Base-by-base conservation (phyloP, 257 asterid species). In the Striga asiatica region DNA sequence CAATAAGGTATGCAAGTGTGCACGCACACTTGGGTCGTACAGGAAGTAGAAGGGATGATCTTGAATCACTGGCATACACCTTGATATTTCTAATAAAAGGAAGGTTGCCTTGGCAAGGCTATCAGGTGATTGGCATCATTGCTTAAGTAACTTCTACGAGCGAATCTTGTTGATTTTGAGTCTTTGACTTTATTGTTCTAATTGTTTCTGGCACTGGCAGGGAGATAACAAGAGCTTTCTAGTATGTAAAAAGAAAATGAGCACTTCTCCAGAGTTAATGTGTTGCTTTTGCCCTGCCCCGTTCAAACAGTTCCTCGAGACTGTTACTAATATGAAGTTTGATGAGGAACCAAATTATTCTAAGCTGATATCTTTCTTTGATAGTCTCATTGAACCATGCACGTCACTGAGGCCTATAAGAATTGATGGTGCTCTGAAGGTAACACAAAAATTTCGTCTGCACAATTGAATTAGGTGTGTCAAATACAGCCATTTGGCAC, bases 11-110 rank as follows among this genome's bases (percentile, higher is more conserved):
- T 81, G 98, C 98, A 37, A 92, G 98, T 66, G 98, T 82, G 57
- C 98, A 92, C 68, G 98, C 98, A 1, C 98, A 92, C 77, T 79
- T 92, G 80, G 98, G 98, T 13, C 88, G 97, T 34, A 92, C 97
- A 2, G 97, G 98, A 65, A 87, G 98, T 73, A 76, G 98, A 66
- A 87, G 98, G 71, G 98, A 91, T 32, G 98, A 91, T 71, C 96
- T 87, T 21, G 98, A 91, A 71, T 89, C 97, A 11, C 74, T 89
- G 51, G 97, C 97, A 0, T 89, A 89, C 76, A 89, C 97, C 2
- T 69, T 89, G 50, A 89, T 89, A 74, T 89, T 89, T 78, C 93
- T 89, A 32, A 83, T 85, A 35, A 86, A 83, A 68, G 96, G 98
- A 66, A 78, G 98, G 81, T 76, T 91, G 39, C 98, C 98, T 2